Conservation (phyloP, 768 basidiomycete genomes). For the Pulveroboletus sp. region DNA sequence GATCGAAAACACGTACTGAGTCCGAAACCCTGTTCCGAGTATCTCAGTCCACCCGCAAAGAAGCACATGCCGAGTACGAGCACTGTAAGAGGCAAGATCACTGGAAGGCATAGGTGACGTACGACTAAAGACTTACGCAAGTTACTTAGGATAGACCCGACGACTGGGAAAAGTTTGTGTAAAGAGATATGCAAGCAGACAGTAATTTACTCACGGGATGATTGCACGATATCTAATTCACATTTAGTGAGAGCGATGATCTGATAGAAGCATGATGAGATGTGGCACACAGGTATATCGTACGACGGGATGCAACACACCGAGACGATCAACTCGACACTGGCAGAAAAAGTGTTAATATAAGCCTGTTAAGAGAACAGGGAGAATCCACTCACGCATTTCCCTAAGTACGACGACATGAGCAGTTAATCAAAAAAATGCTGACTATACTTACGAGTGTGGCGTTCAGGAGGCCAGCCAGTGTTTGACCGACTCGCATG, state of each 20-base stretch:
- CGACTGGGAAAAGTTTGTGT: conserved; percentile 43
- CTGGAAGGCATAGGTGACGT: neutral
- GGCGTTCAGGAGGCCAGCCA: conserved; percentile 83
- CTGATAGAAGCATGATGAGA: conserved; percentile 32
- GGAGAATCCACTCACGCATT: conserved; percentile 25
- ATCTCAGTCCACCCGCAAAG: conserved; percentile 75
- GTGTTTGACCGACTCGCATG: conserved; percentile 75
- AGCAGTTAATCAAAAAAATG: neutral
- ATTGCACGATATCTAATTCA: conserved; percentile 77
- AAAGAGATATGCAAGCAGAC: neutral
- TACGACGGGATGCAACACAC: conserved; percentile 34
- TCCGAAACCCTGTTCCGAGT: conserved; percentile 78
- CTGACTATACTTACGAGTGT: conserved; percentile 54
- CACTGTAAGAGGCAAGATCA: conserved; percentile 40
- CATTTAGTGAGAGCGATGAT: conserved; percentile 82
- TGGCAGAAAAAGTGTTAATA: conserved; percentile 6
- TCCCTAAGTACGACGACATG: conserved; percentile 17
- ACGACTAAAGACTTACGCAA: conserved; percentile 40
- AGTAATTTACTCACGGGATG: conserved; percentile 54
- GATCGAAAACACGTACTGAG: conserved; percentile 44
- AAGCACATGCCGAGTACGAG: conserved; percentile 85
- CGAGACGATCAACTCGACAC: conserved; percentile 66
- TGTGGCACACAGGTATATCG: neutral
- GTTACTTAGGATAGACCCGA: conserved; percentile 83
- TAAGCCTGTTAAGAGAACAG: neutral